Percentiles rank a stretch among this genome's conserved stretches.
phyloP scores from a whole-genome alignment of 768 basidiomycete species.

The Phylloporus sp. region DNA sequence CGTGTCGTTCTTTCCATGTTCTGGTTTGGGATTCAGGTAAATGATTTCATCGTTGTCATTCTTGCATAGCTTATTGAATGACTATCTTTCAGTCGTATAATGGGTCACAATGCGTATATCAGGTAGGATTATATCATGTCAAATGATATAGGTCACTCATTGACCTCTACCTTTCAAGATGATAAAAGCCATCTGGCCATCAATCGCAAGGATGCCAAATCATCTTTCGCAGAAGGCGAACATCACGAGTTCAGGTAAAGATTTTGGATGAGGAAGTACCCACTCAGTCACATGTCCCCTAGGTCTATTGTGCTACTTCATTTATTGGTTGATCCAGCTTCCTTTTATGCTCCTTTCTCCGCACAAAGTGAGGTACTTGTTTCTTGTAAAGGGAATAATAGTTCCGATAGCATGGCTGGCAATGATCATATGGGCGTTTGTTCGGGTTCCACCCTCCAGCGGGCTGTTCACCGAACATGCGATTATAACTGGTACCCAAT shows the following conservation, averaged over 20 bases:
- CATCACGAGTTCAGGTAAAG: constrained; percentile 54
- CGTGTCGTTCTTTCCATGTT: constrained; percentile 76
- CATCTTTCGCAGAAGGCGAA: constrained; percentile 51
- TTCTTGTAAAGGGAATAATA: constrained; percentile 62
- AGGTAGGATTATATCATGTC: constrained; percentile 29
- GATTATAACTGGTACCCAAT: constrained; percentile 43
- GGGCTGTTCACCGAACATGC: constrained; percentile 57
- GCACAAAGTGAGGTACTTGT: constrained; percentile 73
- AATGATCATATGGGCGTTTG: constrained; percentile 78
- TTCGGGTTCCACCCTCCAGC: constrained; percentile 57
- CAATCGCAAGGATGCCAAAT: constrained; percentile 60
- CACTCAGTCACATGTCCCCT: not conserved
- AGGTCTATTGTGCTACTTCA: constrained; percentile 65
- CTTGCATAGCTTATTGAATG: not conserved
- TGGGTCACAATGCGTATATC: constrained; percentile 72
- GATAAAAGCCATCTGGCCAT: constrained; percentile 84
- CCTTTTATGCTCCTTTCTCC: constrained; percentile 76
- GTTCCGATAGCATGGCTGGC: constrained; percentile 65
- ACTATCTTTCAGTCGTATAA: constrained; percentile 40
- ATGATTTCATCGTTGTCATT: not conserved
- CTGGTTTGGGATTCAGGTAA: constrained; percentile 76
- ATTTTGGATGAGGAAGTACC: not conserved
- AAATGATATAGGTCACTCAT: not conserved
- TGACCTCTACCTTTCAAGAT: constrained; percentile 34
- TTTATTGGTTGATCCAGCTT: constrained; percentile 77